Base-by-base conservation (phyloP, 257 asterid species). In the Schizonepeta tenuifolia region DNA sequence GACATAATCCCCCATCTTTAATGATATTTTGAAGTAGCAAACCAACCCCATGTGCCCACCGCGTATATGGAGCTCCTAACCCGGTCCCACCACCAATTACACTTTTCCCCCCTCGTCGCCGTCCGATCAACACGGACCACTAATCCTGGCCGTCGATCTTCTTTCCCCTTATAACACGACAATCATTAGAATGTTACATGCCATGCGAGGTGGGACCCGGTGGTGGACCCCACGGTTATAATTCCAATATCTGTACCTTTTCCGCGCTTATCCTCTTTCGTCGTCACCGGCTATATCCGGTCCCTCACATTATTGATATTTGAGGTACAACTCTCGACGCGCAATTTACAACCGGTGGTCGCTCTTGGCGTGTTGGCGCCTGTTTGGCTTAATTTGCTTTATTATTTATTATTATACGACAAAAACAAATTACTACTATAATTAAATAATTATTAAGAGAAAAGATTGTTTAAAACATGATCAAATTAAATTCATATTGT, bases 21-120 rank as follows among this genome's bases (percentile, higher is more conserved):
- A 35, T 69, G 67, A 26, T 60, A 41, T 18, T 31, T 67, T 36
- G 28, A 43, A 61, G 63, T 53, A 51, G 49, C 70, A 65, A 72
- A 51, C 79, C 76, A 60, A 50, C 65, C 65, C 79, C 76, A 79
- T 62, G 74, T 69, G 79, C 70, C 53, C 36, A 73, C 72, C 77
- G 77, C 57, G 81, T 73, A 21, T 71, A 71, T 58, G 70, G 69
- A 67, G 78, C 75, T 60, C 75, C 47, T 43, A 28, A 40, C 70
- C 76, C 73, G 79, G 79, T 20, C 78, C 72, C 78, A 72, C 82
- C 75, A 60, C 40, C 49, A 41, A 14, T 65, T 7, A 59, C 51
- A 26, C 33, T 6, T 75, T 58, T 56, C 26, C 38, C 75, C 43
- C 3, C 73, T 58, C n/a, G 0, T 0, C 1, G n/a, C 77, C 76